A percentile compares a stretch with the other conserved stretches of the same genome.
Conservation (phyloP, 306 rosid species). For the Clitoria ternatea region DNA sequence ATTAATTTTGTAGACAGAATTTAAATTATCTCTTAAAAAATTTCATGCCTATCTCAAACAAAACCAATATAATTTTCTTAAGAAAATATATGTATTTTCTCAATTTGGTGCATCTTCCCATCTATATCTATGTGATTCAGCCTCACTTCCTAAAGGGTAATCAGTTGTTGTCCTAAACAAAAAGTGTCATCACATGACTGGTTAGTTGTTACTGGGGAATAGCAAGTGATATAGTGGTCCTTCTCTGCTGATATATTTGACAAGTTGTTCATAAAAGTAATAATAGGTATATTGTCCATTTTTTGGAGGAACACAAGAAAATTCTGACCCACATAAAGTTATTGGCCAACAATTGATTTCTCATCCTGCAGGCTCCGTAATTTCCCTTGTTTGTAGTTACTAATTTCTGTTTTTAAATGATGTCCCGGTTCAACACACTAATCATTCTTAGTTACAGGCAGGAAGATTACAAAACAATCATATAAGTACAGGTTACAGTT, state of each 20-base stretch:
- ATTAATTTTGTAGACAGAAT: too few species aligned
- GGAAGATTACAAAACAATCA: too few species aligned
- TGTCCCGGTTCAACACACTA: too few species aligned
- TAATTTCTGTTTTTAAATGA: background rate
- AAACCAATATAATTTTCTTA: too few species aligned
- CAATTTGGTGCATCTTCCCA: background rate
- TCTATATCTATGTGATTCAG: background rate
- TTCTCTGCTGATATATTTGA: too few species aligned
- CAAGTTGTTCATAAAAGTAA: too few species aligned
- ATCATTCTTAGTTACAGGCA: too few species aligned
- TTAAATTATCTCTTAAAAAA: too few species aligned
- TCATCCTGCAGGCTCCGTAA: background rate
- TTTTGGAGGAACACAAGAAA: background rate
- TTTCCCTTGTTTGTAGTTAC: background rate
- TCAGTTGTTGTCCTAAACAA: background rate
- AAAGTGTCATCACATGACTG: background rate
- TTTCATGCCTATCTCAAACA: too few species aligned
- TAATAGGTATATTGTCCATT: too few species aligned
- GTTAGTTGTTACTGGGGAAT: background rate
- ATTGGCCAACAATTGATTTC: background rate
- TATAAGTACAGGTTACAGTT: too few species aligned
- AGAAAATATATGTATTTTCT: too few species aligned
- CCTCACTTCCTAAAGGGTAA: background rate
- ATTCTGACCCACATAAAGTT: background rate
- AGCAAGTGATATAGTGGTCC: background rate